Evolutionary conservation across 139 green algal species (phyloP), one percentile per base, ranked within the genome.

Genomic region (Klebsormidium nitens): DNA sequence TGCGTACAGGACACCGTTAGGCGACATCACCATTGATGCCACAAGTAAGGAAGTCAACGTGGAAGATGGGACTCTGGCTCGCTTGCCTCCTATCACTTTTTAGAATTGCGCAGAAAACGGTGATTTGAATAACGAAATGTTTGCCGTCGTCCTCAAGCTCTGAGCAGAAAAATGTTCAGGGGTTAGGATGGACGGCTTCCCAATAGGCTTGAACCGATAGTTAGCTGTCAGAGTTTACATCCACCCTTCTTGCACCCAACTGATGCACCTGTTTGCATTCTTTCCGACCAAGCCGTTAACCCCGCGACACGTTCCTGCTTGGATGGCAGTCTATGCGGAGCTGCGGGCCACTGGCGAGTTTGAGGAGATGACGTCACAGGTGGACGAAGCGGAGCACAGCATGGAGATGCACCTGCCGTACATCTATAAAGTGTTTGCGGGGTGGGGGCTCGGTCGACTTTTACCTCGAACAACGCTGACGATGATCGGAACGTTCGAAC

Each of bases 371-470:
- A 55, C 31, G 26, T 1, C 75, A 6, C 71, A 84, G 14, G 81
- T 84, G 5, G 93, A 98, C 59, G 93, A 97, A 86, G 88, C 85
- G 5, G 93, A 98, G 80, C 93, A 98, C 84, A 91, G 81, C 67
- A 74, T 98, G 62, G 93, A 98, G 83, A 83, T 98, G 74, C 93
- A 97, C 80, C 83, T 91, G 46, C 90, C 92, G 0, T 98, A 91
- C 83, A 89, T 98, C 39, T 32, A 42, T 2, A 69, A 86, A 17
- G 69, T 77, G 32, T 62, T 64, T n/a, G 17, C n/a, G 38, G 64
- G 37, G 72, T 78, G 63, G 58, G 64, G 32, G 61, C 61, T 26
- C 59, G 61, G 36, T 61, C 8, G 8, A 19, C 23, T n/a, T n/a
- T n/a, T n/a, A n/a, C n/a, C n/a, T n/a, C n/a, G n/a, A n/a, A n/a